Base-by-base conservation (phyloP, 2,329 filamentous ascomycete genomes). In the Phyllosticta paracitricarpa region DNA sequence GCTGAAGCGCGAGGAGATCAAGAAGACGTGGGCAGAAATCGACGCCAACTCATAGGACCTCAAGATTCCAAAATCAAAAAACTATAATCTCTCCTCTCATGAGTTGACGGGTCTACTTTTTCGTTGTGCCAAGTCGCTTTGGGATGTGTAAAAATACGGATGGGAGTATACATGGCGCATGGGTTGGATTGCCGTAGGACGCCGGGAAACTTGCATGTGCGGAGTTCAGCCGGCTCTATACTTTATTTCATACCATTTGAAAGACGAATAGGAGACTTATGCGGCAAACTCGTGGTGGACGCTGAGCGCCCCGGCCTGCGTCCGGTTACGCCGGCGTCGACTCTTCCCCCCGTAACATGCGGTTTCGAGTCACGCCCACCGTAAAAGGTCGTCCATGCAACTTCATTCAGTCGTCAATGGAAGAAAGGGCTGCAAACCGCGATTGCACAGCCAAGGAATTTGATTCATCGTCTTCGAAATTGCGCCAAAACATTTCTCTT, bases 11-110 rank as follows among this genome's bases (percentile, higher is more conserved):
- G 82, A 87, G 66, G 83, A 85, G 72, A 85, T 96, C 67, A 84
- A 90, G 78, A 83, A 85, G 72, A 84, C 83, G 67, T 97, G 88
- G 89, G 83, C 83, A 57, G 89, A 93, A 64, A 87, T 91, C 70
- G 87, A 90, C 72, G 82, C 82, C 69, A 87, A 89, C 28, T 54
- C 59, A 17, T 61, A 59, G 26, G 40, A 48, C 9, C 9, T 8
- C 28, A 30, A 51, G 28, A 30, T 7, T 4, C 9, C 40, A n/a
- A 48, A n/a, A 48, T 2, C 40, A n/a, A 2, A n/a, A 17, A n/a
- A 48, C 19, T 22, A 22, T 2, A 22, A 22, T 2, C 14, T 48
- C 40, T 48, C 40, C 40, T 48, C 40, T 48, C 40, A 48, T 5
- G 40, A 48, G 40, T n/a, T 19, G 40, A 19, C 17, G 40, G n/a